A percentile compares a stretch with the other conserved stretches of the same genome.
Conservation (phyloP, 257 asterid species). For the Eucommia ulmoides region DNA sequence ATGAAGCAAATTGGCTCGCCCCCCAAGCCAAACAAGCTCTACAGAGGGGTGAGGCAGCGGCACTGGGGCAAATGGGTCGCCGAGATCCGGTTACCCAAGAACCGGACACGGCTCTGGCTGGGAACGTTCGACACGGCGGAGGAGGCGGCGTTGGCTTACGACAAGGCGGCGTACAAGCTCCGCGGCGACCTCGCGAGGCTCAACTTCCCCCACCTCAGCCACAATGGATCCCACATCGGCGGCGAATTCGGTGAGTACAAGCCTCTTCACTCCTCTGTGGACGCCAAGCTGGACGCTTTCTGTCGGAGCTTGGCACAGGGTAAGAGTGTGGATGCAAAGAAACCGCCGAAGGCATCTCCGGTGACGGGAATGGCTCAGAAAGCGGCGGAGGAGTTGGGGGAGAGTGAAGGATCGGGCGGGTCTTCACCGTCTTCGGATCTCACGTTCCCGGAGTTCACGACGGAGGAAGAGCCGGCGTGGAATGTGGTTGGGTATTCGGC, state of each 20-base stretch:
- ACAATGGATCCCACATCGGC: constrained; percentile 58
- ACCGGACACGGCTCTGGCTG: constrained; percentile 87
- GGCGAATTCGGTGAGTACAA: constrained; percentile 73
- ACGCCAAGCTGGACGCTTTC: constrained; percentile 65
- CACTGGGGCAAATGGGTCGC: constrained; percentile 99
- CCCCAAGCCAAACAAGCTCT: constrained; percentile 73
- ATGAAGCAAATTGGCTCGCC: constrained; percentile 59
- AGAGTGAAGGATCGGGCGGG: constrained; percentile 27
- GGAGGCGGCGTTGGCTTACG: constrained; percentile 96
- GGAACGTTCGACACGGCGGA: constrained; percentile 95
- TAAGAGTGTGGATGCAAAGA: constrained; percentile 51
- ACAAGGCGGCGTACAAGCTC: constrained; percentile 87
- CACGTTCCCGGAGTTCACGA: constrained; percentile 26
- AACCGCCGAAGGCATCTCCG: constrained; percentile 10
- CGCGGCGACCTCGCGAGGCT: constrained; percentile 81
- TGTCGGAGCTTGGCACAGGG: constrained; percentile 70
- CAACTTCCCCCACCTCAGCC: constrained; percentile 80
- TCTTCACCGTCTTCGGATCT: constrained; percentile 38
- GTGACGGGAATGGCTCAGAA: too few relatives aligned
- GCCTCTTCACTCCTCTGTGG: constrained; percentile 83
- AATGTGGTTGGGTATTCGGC: constrained; percentile 31
- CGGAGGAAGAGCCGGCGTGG: constrained; percentile 27
- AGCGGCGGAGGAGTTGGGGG: constrained; percentile 13
- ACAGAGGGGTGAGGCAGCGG: constrained; percentile 96
- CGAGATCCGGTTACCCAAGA: constrained; percentile 87